Conservation (phyloP, 2,329 filamentous ascomycete genomes). For the Neopestalotiopsis rosae region DNA sequence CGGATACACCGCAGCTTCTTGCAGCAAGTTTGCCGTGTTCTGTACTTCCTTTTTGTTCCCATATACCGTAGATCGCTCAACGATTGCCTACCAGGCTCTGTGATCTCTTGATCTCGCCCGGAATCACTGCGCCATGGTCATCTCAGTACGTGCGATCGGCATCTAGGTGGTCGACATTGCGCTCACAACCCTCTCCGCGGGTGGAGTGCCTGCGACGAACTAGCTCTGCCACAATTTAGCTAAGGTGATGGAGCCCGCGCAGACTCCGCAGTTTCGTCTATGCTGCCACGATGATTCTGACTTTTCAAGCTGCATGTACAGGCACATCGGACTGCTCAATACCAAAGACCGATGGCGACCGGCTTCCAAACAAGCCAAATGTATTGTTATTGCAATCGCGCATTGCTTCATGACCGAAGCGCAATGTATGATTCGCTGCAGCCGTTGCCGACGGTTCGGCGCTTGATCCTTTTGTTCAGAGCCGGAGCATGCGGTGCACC, state of each 20-base stretch:
- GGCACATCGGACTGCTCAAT: neutral
- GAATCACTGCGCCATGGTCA: slow-evolving; percentile 16
- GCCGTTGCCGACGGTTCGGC: neutral
- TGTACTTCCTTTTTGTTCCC: neutral
- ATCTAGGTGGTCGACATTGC: slow-evolving; percentile 1
- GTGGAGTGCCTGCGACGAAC: neutral
- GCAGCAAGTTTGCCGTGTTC: neutral
- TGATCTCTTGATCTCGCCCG: neutral
- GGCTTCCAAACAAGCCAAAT: neutral
- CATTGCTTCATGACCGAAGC: neutral
- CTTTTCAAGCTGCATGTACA: slow-evolving; percentile 14
- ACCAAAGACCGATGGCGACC: slow-evolving; percentile 5
- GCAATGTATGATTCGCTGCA: neutral
- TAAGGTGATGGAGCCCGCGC: neutral
- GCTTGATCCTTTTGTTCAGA: neutral
- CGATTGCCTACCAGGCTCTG: neutral
- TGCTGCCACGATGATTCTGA: slow-evolving; percentile 12
- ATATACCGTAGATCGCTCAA: neutral
- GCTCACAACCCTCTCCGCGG: slow-evolving; percentile 3
- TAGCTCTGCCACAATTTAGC: slow-evolving; percentile 3
- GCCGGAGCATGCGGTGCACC: slow-evolving; percentile 2
- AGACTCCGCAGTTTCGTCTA: slow-evolving; percentile 13
- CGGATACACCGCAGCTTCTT: neutral
- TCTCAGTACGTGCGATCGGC: slow-evolving; percentile 16
- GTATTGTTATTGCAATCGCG: slow-evolving; percentile 1